These are phyloP conservation scores for Escovopsis sp. DNA, from an alignment of 2,329 filamentous ascomycete species.

Conservation along the genomic window DNA sequence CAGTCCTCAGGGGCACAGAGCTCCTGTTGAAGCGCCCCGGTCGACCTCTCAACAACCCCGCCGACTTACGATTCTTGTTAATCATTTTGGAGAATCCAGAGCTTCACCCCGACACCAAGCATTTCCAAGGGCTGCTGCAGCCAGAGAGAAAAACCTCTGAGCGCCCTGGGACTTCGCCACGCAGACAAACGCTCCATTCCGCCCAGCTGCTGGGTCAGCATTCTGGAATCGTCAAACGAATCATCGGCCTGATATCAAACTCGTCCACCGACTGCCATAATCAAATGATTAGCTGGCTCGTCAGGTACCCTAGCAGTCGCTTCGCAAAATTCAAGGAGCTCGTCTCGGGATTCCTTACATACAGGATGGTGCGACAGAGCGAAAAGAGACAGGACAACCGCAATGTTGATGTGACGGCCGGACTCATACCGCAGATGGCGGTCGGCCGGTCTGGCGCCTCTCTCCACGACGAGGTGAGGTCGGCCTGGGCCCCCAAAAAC, in stretches of 20 bases:
- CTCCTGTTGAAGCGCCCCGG: conserved; percentile 67
- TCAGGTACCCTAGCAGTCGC: conserved; percentile 49
- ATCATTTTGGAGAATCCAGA: conserved; percentile 69
- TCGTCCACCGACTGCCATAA: conserved; percentile 62
- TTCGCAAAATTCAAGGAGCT: conserved; percentile 67
- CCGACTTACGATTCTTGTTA: conserved; percentile 63
- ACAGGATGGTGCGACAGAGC: conserved; percentile 58
- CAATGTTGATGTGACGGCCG: conserved; percentile 43
- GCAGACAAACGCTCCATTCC: conserved; percentile 15
- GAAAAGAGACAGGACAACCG: conserved; percentile 48
- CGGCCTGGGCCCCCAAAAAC: conserved; percentile 36
- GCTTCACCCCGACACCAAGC: conserved; percentile 34
- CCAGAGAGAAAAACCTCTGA: conserved; percentile 10
- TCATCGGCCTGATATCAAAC: conserved; percentile 68
- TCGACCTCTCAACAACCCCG: conserved; percentile 49
- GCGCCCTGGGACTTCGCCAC: conserved; percentile 7
- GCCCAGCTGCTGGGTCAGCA: conserved; percentile 48
- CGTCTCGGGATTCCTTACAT: conserved; percentile 64
- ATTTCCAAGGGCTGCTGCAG: conserved; percentile 27
- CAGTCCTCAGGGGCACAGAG: conserved; percentile 65
- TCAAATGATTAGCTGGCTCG: conserved; percentile 65
- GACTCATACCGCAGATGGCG: conserved; percentile 59
- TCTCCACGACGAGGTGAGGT: conserved; percentile 61
- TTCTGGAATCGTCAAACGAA: conserved; percentile 72
- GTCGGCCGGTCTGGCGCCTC: conserved; percentile 52